Conservation (phyloP, 495 filamentous ascomycete species). For the Tuber borchii region DNA sequence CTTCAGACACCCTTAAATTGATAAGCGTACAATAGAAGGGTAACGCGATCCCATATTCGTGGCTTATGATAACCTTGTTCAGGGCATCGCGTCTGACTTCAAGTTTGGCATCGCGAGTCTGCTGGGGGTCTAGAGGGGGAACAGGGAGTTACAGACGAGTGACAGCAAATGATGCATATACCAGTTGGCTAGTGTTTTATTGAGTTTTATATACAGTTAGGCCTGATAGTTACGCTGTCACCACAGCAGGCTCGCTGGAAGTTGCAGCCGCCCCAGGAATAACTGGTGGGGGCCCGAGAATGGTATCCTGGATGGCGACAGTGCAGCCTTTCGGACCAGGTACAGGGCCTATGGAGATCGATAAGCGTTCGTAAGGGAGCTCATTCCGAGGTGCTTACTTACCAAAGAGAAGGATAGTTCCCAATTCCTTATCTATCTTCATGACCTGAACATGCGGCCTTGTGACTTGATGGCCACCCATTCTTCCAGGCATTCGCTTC, state of each 20-base stretch:
- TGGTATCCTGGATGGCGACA: constrained; percentile 80
- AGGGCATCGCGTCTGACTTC: neutral
- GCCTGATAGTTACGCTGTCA: neutral
- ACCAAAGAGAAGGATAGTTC: constrained; percentile 83
- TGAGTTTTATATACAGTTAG: neutral
- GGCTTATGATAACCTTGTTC: neutral
- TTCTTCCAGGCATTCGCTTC: constrained; percentile 94
- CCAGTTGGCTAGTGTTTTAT: neutral
- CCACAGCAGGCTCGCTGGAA: neutral
- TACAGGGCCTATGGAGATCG: constrained; percentile 55
- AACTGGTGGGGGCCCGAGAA: constrained; percentile 64
- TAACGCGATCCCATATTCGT: neutral
- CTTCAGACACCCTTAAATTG: neutral
- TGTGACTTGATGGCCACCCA: constrained; percentile 82
- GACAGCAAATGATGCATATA: neutral
- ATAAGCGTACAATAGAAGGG: neutral
- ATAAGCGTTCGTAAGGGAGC: neutral
- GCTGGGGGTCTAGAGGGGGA: neutral
- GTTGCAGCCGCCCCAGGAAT: neutral
- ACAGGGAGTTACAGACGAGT: neutral
- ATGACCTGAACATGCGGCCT: constrained; percentile 84
- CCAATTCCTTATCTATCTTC: constrained; percentile 74
- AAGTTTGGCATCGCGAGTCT: neutral
- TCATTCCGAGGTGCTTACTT: constrained; percentile 28
- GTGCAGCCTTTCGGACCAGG: constrained; percentile 76